Evolutionary conservation across 768 basidiomycete genomes (phyloP).

Genomic region (Gymnopilus dilepis): DNA sequence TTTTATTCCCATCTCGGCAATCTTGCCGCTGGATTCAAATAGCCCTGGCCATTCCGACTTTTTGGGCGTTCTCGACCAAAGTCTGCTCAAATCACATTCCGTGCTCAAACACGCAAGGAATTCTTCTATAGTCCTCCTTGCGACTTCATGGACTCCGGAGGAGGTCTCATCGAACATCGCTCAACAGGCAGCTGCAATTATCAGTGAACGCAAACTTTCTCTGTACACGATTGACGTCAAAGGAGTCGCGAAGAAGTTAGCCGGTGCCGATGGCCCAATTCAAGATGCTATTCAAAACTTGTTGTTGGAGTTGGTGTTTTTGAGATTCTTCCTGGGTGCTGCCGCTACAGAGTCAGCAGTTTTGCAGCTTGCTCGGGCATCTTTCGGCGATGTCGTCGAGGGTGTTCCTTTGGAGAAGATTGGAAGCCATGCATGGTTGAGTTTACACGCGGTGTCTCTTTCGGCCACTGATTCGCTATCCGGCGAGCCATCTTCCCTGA

Average conservation of each 20-base stretch:
- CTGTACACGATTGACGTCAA: constrained; percentile 67
- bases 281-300: constrained; percentile 57
- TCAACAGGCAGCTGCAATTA: constrained; percentile 46
- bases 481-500: constrained; percentile 40
- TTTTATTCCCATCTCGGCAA: constrained; percentile 56
- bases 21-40: constrained; percentile 58
- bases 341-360: constrained; percentile 60
- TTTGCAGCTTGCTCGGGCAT: constrained; percentile 51
- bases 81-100: constrained; percentile 78
- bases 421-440: constrained; percentile 67
- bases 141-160: constrained; percentile 74
- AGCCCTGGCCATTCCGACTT: constrained; percentile 66
- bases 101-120: constrained; percentile 69
- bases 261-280: constrained; percentile 36
- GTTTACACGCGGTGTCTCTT: constrained; percentile 61
- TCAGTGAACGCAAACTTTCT: constrained; percentile 57
- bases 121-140: constrained; percentile 73
- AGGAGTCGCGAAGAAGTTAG: constrained; percentile 50
- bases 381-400: constrained; percentile 51
- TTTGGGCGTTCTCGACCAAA: constrained; percentile 75
- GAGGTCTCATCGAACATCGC: constrained; percentile 78
- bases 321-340: constrained; percentile 80
- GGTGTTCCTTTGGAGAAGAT: constrained; percentile 58
- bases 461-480: constrained; percentile 26
- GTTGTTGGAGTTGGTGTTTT: constrained; percentile 77